Percentiles rank a stretch among this genome's conserved stretches.
phyloP scores from a whole-genome alignment of 225 moss, liverwort and hornwort species.

The Anthoceros angustus region DNA sequence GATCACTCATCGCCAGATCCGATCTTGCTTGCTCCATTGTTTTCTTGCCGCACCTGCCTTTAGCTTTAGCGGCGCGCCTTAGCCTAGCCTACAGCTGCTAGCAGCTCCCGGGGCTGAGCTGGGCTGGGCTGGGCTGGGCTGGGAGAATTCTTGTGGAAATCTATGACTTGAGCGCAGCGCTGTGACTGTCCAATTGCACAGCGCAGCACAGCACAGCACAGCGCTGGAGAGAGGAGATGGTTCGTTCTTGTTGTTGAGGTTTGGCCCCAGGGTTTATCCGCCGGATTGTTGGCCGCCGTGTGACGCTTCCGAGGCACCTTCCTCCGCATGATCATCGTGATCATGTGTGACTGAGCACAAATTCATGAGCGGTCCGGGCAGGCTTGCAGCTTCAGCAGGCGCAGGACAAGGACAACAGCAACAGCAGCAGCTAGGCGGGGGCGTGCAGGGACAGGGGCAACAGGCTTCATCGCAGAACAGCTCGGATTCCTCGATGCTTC shows the following conservation, averaged over 20 bases:
- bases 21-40: background rate
- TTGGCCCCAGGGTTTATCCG: slow-evolving; percentile 2
- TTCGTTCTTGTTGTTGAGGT: background rate
- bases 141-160: too few relatives aligned
- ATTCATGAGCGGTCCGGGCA: slow-evolving; percentile 5
- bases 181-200: too few relatives aligned
- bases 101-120: too few relatives aligned
- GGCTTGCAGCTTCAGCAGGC: slow-evolving; percentile 5
- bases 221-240: too few relatives aligned
- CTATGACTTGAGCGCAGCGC: too few relatives aligned
- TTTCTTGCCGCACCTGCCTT: background rate
- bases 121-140: too few relatives aligned
- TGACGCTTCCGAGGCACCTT: background rate
- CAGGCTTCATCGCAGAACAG: background rate
- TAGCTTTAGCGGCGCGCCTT: too few relatives aligned
- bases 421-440: background rate
- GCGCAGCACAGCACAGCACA: too few relatives aligned
- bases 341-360: background rate
- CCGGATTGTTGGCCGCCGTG: background rate
- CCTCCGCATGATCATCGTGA: background rate
- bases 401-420: background rate
- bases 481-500: slow-evolving; percentile 5
- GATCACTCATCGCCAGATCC: background rate
- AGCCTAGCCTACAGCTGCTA: too few relatives aligned
- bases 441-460: background rate